Conservation (phyloP, 306 rosid genomes). For the Urtica urens region DNA sequence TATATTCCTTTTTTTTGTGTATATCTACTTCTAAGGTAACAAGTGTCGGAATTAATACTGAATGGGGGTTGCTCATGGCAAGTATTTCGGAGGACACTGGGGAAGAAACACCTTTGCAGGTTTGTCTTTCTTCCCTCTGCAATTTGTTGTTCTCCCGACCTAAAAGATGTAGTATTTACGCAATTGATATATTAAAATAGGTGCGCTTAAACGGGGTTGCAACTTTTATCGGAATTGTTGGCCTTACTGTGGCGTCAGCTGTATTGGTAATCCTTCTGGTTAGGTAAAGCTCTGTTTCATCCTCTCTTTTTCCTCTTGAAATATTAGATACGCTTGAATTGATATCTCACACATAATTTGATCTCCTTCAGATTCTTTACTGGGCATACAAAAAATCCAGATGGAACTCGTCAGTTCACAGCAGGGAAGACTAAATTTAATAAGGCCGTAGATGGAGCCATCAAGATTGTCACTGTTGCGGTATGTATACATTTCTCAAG, state of each 20-base stretch:
- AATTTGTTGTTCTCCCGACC: not conserved
- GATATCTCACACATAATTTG: constrained; percentile 9
- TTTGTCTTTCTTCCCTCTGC: constrained; percentile 6
- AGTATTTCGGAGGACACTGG: constrained; percentile 97
- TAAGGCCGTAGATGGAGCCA: constrained; percentile 73
- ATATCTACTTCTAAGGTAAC: constrained; percentile 46
- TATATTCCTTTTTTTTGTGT: not conserved
- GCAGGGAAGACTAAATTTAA: constrained; percentile 62
- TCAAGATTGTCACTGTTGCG: constrained; percentile 86
- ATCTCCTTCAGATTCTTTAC: constrained; percentile 58
- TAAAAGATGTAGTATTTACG: constrained; percentile 12
- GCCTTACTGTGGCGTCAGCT: constrained; percentile 71
- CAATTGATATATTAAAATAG: constrained; percentile 26
- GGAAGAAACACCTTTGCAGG: constrained; percentile 99
- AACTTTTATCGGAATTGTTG: constrained; percentile 85
- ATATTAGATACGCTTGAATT: not conserved
- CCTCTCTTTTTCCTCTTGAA: not conserved
- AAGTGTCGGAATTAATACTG: constrained; percentile 87
- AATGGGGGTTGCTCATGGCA: constrained; percentile 99
- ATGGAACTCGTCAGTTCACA: constrained; percentile 37
- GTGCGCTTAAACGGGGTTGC: constrained; percentile 97
- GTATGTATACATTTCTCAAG: constrained; percentile 31
- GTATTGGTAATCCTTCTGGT: constrained; percentile 68
- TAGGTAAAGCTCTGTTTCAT: constrained; percentile 38
- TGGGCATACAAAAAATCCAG: constrained; percentile 50